phyloP scores from a whole-genome alignment of 2,329 filamentous ascomycete species.

The Diaporthe vaccinii region DNA sequence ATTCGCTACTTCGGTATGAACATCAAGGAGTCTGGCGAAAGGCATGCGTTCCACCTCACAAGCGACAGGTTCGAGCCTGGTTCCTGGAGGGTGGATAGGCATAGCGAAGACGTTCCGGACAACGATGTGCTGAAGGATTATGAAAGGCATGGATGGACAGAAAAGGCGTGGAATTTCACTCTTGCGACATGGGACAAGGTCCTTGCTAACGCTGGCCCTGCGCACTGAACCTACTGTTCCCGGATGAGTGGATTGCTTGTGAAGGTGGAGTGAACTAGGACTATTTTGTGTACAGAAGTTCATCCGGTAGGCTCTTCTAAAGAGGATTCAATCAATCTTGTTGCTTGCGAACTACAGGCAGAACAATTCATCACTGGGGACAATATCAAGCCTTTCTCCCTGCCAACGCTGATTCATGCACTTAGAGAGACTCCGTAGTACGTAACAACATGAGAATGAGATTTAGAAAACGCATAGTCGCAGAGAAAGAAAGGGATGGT shows the following conservation, averaged over 20 bases:
- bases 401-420: not conserved
- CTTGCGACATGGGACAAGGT: slow-evolving; percentile 2
- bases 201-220: not conserved
- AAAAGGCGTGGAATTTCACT: slow-evolving; percentile 13
- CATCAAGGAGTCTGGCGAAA: slow-evolving; percentile 47
- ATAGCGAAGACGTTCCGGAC: slow-evolving; percentile 6
- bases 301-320: not conserved
- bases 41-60: slow-evolving; percentile 48
- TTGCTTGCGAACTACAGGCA: not conserved
- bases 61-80: slow-evolving; percentile 41
- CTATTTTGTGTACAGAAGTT: no score
- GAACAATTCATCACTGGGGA: no score
- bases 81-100: slow-evolving; percentile 5
- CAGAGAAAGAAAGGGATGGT: no score
- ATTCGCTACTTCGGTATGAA: slow-evolving; percentile 44
- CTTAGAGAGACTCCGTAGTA: no score
- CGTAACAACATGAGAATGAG: no score
- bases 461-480: no score
- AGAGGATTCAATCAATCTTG: not conserved
- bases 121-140: slow-evolving; percentile 10
- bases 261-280: not conserved
- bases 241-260: not conserved
- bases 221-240: not conserved
- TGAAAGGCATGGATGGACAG: not conserved
- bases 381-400: no score